phyloP scores from a whole-genome alignment of 768 basidiomycete genomes.

The Russula sp. region DNA sequence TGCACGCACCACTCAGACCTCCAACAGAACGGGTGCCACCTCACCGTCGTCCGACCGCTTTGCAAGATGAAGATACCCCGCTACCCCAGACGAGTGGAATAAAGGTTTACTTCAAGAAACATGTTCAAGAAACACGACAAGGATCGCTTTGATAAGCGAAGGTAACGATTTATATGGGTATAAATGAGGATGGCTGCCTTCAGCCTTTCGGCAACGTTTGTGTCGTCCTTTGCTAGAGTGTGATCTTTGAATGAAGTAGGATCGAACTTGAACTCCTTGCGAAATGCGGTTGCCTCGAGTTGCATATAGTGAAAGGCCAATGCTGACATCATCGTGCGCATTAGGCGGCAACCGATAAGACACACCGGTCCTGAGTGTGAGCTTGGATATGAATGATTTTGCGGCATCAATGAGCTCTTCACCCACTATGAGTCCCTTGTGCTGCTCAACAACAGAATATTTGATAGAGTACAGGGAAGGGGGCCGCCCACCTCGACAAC shows the following conservation, averaged over 20 bases:
- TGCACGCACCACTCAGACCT: no score
- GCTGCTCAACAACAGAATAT: constrained; percentile 1
- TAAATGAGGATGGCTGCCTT: no score
- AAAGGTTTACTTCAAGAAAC: no score
- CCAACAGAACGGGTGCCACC: no score
- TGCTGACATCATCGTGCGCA: constrained; percentile 35
- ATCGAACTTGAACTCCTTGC: constrained; percentile 85
- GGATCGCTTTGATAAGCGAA: no score
- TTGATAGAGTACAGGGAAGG: constrained; percentile 4
- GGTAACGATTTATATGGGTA: no score
- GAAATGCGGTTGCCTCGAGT: constrained; percentile 87
- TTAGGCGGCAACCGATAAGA: constrained; percentile 5
- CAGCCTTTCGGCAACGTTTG: no score
- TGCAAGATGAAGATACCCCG: no score
- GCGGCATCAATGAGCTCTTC: constrained; percentile 63
- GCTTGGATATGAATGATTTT: constrained; percentile 65
- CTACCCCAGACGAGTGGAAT: no score
- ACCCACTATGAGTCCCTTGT: constrained; percentile 42
- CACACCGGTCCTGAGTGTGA: constrained; percentile 73
- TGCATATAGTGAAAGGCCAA: constrained; percentile 88
- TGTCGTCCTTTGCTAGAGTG: constrained; percentile 66
- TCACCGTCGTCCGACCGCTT: no score
- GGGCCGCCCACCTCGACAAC: constrained; percentile 44
- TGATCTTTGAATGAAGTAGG: constrained; percentile 70
- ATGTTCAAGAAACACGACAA: no score